A percentile compares a stretch with the other conserved stretches of the same genome.
phyloP scores from a whole-genome alignment of 768 basidiomycete species.

The Lyophyllum atratum region DNA sequence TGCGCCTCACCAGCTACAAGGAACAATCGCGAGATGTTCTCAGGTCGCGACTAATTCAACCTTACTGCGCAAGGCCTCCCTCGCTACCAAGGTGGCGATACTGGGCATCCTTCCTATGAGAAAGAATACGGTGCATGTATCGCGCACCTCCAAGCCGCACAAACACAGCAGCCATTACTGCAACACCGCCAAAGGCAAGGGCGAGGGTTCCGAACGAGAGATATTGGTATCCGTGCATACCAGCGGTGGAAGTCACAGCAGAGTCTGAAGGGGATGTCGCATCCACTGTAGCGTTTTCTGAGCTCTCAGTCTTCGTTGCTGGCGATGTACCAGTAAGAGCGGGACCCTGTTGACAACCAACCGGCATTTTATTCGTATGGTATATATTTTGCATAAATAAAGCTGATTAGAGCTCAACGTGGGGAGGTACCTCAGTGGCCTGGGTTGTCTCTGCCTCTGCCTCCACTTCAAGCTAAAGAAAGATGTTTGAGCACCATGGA shows the following conservation, averaged over 20 bases:
- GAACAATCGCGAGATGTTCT: conserved; percentile 5
- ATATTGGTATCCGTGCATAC: conserved; percentile 5
- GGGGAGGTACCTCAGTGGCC: conserved; percentile 92
- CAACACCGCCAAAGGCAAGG: conserved; percentile 45
- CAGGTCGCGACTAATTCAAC: conserved; percentile 11
- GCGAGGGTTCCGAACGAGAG: conserved; percentile 32
- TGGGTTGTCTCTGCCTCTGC: conserved; percentile 52
- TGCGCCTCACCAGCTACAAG: conserved; percentile 26
- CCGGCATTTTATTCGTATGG: conserved; percentile 55
- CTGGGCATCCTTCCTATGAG: conserved; percentile 30
- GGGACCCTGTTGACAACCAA: conserved; percentile 50
- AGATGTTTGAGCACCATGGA: conserved; percentile 1
- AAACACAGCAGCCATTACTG: conserved; percentile 44
- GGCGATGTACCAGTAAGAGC: conserved; percentile 20
- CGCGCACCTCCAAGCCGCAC: conserved; percentile 55
- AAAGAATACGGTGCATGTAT: conserved; percentile 42
- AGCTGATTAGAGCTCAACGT: conserved; percentile 85
- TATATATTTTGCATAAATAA: conserved; percentile 33
- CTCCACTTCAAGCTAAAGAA: conserved; percentile 54
- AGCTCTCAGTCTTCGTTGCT: conserved; percentile 12
- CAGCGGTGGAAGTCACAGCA: conserved; percentile 11
- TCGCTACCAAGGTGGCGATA: conserved; percentile 46
- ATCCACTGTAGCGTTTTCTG: conserved; percentile 3
- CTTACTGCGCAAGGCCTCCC: conserved; percentile 57
- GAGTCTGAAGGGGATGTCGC: not conserved